These are phyloP conservation scores for rapeseed (Brassica napus) DNA, from an alignment of 345 rosid species.

Conservation along the genomic window DNA sequence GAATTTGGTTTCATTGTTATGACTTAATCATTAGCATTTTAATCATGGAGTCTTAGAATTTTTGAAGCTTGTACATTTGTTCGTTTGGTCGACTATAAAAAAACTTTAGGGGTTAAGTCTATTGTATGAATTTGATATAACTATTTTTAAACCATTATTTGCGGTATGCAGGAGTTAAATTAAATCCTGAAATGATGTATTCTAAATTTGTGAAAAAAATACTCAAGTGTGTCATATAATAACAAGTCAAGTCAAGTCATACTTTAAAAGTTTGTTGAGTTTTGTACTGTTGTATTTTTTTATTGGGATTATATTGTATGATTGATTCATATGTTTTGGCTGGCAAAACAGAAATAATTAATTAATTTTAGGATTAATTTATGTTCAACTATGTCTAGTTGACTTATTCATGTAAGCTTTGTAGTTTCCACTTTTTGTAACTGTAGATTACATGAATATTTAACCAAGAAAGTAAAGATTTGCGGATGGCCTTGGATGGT, in stretches of 20 bases:
- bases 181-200: neutral
- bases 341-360: slow-evolving; percentile 2
- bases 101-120: neutral
- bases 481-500: neutral
- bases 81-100: neutral
- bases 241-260: slow-evolving; percentile 17
- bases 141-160: neutral
- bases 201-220: neutral
- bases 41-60: neutral
- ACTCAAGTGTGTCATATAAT: neutral
- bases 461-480: neutral
- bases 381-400: slow-evolving; percentile 12
- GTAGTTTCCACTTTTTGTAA: slow-evolving; percentile 15
- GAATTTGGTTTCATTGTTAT: neutral
- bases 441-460: neutral
- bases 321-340: slow-evolving; percentile 12
- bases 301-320: neutral
- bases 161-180: neutral
- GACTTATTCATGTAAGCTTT: slow-evolving; percentile 19
- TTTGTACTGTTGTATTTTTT: slow-evolving; percentile 7
- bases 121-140: neutral
- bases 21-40: neutral
- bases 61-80: neutral
- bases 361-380: neutral
- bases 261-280: neutral